Percentiles rank a stretch among this genome's conserved stretches.
Evolutionary conservation across 371 early-diverging fungal genomes (phyloP).

Genomic region (Zychaea mexicana): DNA sequence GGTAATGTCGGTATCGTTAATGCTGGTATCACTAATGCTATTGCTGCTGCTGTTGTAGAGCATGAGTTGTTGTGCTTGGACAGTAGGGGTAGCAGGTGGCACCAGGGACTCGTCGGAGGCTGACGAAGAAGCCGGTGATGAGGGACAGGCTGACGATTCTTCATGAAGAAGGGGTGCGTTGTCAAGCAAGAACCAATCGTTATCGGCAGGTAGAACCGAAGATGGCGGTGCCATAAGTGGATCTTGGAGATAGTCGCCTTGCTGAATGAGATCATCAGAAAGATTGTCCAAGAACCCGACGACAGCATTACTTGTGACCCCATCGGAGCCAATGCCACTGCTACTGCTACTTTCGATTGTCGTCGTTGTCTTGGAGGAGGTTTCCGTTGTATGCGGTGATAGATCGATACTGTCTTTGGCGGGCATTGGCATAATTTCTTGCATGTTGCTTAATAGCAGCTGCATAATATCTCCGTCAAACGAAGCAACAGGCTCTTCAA

Average conservation of each 20-base stretch:
- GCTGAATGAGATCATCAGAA: not conserved
- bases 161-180: not conserved
- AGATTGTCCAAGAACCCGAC: not conserved
- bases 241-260: not conserved
- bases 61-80: not conserved
- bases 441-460: not conserved
- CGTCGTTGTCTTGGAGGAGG: too few species aligned
- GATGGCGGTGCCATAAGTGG: conserved; percentile 1
- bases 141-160: not conserved
- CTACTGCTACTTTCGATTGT: too few species aligned
- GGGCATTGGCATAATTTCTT: not conserved
- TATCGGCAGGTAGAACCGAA: not conserved
- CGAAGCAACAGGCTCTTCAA: not conserved
- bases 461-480: not conserved
- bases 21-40: not conserved
- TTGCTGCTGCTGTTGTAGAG: not conserved
- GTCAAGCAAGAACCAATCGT: conserved; percentile 11
- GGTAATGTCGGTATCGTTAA: too few species aligned
- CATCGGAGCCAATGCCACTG: too few species aligned
- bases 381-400: not conserved
- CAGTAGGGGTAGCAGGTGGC: not conserved
- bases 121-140: not conserved
- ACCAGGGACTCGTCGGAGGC: not conserved
- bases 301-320: too few species aligned
- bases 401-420: not conserved